Evolutionary conservation across 2,329 filamentous ascomycete species (phyloP), one percentile per base, ranked within the genome.

Genomic region (Didymella segeticola): DNA sequence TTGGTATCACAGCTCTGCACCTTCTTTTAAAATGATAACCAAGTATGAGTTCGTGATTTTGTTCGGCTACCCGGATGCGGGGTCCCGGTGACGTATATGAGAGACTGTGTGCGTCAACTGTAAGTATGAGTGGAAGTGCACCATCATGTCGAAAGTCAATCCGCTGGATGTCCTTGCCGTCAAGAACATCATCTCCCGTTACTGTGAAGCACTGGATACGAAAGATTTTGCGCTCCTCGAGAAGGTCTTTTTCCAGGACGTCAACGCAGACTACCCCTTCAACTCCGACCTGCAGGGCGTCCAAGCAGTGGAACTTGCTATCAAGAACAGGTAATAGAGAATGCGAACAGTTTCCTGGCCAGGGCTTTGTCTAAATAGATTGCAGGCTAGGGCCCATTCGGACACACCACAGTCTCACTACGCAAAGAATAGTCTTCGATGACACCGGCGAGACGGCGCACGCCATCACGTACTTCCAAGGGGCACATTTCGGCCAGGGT

Each of bases 131-230:
- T 10, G 8, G 9, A 39, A n/a, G 12, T 26, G 31, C 31, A 23
- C n/a, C 27, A 41, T 12, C 19, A 67, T 65, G 62, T 42, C 59
- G n/a, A 36, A 46, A 3, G 17, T 61, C 23, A 70, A 64, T 38
- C 57, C 68, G 39, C 58, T 63, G 33, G 70, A 72, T 46, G 17
- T 63, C 39, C 47, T 75, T 37, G 75, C 76, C n/a, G 75, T 80
- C 59, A 70, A 69, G 34, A 79, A 79, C 58, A 68, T 69, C 7
- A 59, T 79, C 22, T 61, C 76, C 5, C 72, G 68, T 25, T 80
- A 79, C 61, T 79, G 77, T 62, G 69, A 78, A 34, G 77, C 77
- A 1, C 66, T 79, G 5, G 78, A 79, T 57, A 72, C 71, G 14
- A 79, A 79, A 53, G 52, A 75, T 47, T 78, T 75, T 42, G 37